phyloP scores from a whole-genome alignment of 2,329 filamentous ascomycete species.

The Tolypocladium sp. region DNA sequence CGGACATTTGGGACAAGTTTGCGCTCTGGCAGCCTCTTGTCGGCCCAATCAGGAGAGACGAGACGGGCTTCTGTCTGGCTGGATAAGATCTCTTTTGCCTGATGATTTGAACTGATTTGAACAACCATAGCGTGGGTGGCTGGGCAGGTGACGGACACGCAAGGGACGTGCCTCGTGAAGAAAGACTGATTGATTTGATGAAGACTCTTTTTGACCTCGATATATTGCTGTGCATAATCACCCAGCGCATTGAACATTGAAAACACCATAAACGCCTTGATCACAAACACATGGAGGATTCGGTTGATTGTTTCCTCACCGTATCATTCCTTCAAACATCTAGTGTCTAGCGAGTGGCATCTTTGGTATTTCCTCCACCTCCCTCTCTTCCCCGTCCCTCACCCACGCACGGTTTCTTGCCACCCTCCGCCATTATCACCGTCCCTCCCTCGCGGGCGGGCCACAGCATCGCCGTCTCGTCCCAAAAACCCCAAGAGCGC shows the following conservation, averaged over 20 bases:
- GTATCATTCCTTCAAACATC: constrained; percentile 15
- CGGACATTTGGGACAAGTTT: background rate
- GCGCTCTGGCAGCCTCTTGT: background rate
- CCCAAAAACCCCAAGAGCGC: constrained; percentile 5
- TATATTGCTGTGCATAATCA: background rate
- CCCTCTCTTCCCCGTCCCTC: constrained; percentile 8
- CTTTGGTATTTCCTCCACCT: constrained; percentile 21
- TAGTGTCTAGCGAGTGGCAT: constrained; percentile 30
- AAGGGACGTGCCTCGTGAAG: background rate
- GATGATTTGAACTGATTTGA: too few species aligned
- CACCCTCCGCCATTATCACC: background rate
- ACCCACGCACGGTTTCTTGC: constrained; percentile 1
- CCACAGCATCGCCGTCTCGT: background rate
- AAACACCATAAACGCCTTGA: background rate
- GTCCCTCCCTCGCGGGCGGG: constrained; percentile 1
- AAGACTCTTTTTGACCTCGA: background rate
- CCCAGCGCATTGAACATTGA: background rate
- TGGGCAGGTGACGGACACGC: background rate
- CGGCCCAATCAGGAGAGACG: background rate
- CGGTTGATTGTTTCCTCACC: constrained; percentile 7
- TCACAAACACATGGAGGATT: background rate
- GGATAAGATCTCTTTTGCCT: background rate
- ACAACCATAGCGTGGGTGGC: background rate
- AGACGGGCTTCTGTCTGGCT: background rate
- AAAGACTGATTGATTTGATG: background rate